These are phyloP conservation scores for Amanita molliuscula DNA, from an alignment of 768 basidiomycete genomes.

Conservation along the genomic window DNA sequence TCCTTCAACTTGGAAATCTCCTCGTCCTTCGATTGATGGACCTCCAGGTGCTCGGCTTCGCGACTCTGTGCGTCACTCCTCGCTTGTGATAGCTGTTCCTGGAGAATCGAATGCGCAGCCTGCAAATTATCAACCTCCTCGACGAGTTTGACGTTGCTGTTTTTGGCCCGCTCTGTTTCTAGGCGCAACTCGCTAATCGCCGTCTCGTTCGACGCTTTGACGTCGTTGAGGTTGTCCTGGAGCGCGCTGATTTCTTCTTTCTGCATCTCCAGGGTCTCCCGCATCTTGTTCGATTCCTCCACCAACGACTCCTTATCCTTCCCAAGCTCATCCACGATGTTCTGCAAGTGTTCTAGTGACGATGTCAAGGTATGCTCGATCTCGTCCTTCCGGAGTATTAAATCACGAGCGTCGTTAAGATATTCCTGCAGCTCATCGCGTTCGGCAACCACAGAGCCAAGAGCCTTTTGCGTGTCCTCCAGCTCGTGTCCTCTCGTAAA, in stretches of 20 bases:
- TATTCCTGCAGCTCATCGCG: neutral
- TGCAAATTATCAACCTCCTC: neutral
- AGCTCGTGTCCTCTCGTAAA: neutral
- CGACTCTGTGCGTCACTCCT: neutral
- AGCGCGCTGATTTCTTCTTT: neutral
- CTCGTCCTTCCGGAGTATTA: neutral
- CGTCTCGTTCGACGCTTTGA: neutral
- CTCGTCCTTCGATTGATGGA: neutral
- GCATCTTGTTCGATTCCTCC: neutral
- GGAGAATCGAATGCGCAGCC: neutral
- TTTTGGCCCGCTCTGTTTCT: neutral
- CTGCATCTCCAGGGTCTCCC: neutral
- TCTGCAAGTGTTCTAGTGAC: neutral
- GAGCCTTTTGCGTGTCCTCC: slow-evolving; percentile 1
- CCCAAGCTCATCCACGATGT: neutral
- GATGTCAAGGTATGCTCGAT: neutral
- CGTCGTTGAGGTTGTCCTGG: neutral
- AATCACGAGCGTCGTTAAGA: neutral
- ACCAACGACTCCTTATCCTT: neutral
- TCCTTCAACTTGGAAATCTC: neutral
- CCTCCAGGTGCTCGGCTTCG: neutral
- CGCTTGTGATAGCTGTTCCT: neutral
- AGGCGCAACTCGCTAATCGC: neutral
- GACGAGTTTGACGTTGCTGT: neutral
- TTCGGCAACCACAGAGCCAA: neutral